A percentile compares a stretch with the other conserved stretches of the same genome.
Conservation (phyloP, 2,329 filamentous ascomycete genomes). For the Cercospora nicotianae region DNA sequence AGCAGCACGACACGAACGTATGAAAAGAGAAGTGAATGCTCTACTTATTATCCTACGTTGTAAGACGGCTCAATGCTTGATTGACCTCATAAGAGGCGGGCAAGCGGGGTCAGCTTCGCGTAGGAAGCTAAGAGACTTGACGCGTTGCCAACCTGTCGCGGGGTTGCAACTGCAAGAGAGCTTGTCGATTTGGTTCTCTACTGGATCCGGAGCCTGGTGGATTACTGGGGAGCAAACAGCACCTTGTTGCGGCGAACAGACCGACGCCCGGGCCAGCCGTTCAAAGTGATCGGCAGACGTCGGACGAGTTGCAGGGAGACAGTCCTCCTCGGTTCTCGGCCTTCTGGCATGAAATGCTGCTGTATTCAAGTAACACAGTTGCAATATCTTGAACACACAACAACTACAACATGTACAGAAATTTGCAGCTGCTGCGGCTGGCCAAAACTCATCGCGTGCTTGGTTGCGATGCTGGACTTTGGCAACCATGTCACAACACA, state of each 20-base stretch:
- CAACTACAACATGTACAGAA: not conserved
- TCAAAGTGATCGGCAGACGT: not conserved
- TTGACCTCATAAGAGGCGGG: slow-evolving; percentile 12
- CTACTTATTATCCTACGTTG: not conserved
- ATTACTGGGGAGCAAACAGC: not conserved
- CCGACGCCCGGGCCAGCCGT: not conserved
- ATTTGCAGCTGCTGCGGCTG: not conserved
- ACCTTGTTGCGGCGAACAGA: not conserved
- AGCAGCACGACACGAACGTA: not conserved
- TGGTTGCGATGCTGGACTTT: not conserved
- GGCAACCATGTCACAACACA: not conserved
- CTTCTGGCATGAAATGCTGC: not conserved
- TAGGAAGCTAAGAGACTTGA: slow-evolving; percentile 6
- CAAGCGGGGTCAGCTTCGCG: slow-evolving; percentile 10
- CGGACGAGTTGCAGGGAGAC: not conserved
- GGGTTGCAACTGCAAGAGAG: not conserved
- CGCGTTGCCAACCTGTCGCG: slow-evolving; percentile 3
- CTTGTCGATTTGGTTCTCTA: not conserved
- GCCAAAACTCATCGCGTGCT: not conserved
- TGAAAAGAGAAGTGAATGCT: not conserved
- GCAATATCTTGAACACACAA: not conserved
- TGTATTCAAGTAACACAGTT: not conserved
- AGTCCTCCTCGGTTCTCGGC: not conserved
- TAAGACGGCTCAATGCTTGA: slow-evolving; percentile 3
- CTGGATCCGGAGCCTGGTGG: not conserved